Percentiles rank a stretch among this genome's conserved stretches.
These are phyloP conservation scores for Hydnum rufescens DNA, from an alignment of 768 basidiomycete genomes.

Conservation along the genomic window DNA sequence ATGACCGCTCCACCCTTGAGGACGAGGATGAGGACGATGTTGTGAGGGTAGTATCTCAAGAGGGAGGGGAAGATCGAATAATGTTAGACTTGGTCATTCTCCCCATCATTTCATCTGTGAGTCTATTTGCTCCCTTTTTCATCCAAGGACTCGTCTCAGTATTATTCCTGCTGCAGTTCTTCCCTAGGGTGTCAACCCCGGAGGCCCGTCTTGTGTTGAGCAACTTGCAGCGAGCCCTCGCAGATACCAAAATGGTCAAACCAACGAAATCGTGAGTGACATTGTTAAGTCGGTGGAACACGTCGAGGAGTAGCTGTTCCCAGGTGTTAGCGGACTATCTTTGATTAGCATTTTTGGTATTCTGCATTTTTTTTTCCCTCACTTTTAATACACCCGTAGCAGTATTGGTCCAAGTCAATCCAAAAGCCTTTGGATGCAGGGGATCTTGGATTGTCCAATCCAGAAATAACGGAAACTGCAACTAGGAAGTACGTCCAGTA, in stretches of 20 bases:
- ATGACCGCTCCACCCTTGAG: too few relatives aligned
- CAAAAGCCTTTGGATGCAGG: too few relatives aligned
- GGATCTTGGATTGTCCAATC: too few relatives aligned
- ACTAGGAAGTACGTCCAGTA: too few relatives aligned
- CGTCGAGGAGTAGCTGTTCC: slow-evolving; percentile 54
- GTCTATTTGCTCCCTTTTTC: slow-evolving; percentile 14
- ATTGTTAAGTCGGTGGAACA: slow-evolving; percentile 86
- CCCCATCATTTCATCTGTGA: slow-evolving; percentile 87
- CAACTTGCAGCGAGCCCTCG: slow-evolving; percentile 76
- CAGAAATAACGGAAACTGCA: too few relatives aligned
- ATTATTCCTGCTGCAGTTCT: slow-evolving; percentile 33
- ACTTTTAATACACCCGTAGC: too few relatives aligned
- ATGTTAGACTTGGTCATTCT: slow-evolving; percentile 92
- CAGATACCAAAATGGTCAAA: slow-evolving; percentile 83
- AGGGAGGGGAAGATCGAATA: slow-evolving; percentile 15
- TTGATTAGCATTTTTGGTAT: too few relatives aligned
- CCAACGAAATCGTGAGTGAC: slow-evolving; percentile 81
- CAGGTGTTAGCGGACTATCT: too few relatives aligned
- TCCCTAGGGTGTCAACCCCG: slow-evolving; percentile 81
- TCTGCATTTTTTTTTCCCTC: too few relatives aligned
- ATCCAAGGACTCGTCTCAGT: background rate
- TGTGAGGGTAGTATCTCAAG: slow-evolving; percentile 11
- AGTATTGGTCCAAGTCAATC: too few relatives aligned
- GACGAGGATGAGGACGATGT: slow-evolving; percentile 36
- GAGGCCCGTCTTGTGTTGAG: slow-evolving; percentile 76